These are phyloP conservation scores for Neocallimastix lanati DNA, from an alignment of 192 early-diverging fungal species.

Conservation along the genomic window DNA sequence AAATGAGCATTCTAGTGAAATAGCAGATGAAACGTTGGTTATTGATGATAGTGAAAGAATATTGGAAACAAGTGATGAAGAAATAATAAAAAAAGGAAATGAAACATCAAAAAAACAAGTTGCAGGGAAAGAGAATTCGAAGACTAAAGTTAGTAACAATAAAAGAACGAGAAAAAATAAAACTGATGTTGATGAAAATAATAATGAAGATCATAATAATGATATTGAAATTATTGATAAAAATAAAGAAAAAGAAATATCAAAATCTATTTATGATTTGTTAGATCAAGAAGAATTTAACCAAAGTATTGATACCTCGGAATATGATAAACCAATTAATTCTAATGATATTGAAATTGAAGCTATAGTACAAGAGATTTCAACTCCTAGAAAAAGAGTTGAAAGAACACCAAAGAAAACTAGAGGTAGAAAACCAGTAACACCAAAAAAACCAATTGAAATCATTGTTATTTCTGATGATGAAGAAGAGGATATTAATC, in stretches of 20 bases:
- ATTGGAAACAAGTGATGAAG: not conserved
- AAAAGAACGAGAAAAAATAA: not conserved
- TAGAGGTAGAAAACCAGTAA: not conserved
- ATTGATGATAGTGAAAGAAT: not conserved
- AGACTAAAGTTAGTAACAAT: not conserved
- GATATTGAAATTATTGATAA: not conserved
- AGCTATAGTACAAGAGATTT: not conserved
- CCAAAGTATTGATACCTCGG: not conserved
- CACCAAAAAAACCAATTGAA: not conserved
- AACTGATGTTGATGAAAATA: too few relatives aligned
- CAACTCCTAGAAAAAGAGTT: not conserved
- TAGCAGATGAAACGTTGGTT: not conserved
- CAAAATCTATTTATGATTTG: not conserved
- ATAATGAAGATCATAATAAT: too few relatives aligned
- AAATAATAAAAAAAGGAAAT: not conserved
- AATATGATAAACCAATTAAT: not conserved
- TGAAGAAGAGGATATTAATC: too few relatives aligned
- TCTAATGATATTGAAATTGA: not conserved
- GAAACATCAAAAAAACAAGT: too few relatives aligned
- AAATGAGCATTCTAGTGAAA: not conserved
- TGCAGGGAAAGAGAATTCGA: too few relatives aligned
- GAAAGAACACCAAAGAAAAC: not conserved
- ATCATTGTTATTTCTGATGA: not conserved
- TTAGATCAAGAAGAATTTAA: not conserved
- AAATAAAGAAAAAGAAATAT: not conserved